These are phyloP conservation scores for Rhizopogon parksii DNA, from an alignment of 1,284 basidiomycete genomes.

Conservation along the genomic window DNA sequence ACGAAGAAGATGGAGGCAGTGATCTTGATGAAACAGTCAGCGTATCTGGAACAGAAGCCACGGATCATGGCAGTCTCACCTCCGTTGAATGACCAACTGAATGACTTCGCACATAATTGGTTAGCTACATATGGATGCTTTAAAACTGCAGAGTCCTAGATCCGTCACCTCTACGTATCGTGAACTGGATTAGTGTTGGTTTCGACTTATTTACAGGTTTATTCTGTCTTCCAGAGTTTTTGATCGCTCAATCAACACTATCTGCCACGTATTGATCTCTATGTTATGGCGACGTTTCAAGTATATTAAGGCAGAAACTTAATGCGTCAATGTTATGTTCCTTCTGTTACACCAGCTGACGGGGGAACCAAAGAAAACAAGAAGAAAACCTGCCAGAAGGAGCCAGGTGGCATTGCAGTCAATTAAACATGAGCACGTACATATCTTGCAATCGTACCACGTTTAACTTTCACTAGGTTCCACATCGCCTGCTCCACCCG, in stretches of 20 bases:
- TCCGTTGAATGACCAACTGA: slow-evolving; percentile 41
- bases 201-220: background rate
- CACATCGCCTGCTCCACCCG: slow-evolving; percentile 13
- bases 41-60: slow-evolving; percentile 33
- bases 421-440: background rate
- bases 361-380: too few relatives aligned
- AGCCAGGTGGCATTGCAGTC: too few relatives aligned
- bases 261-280: too few relatives aligned
- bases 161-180: background rate
- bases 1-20: slow-evolving; percentile 19
- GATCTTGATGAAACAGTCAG: slow-evolving; percentile 29
- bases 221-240: background rate
- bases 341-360: too few relatives aligned
- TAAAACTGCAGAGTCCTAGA: background rate
- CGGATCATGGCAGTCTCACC: slow-evolving; percentile 48
- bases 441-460: background rate
- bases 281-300: too few relatives aligned
- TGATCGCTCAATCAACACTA: background rate
- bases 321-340: too few relatives aligned
- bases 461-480: slow-evolving; percentile 18
- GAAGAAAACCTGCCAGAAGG: too few relatives aligned
- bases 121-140: background rate
- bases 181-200: too few relatives aligned
- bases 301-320: too few relatives aligned
- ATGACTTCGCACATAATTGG: background rate